A percentile compares a stretch with the other conserved stretches of the same genome.
phyloP scores from a whole-genome alignment of 371 early-diverging fungal genomes.

The Blastocladiella emersonii region DNA sequence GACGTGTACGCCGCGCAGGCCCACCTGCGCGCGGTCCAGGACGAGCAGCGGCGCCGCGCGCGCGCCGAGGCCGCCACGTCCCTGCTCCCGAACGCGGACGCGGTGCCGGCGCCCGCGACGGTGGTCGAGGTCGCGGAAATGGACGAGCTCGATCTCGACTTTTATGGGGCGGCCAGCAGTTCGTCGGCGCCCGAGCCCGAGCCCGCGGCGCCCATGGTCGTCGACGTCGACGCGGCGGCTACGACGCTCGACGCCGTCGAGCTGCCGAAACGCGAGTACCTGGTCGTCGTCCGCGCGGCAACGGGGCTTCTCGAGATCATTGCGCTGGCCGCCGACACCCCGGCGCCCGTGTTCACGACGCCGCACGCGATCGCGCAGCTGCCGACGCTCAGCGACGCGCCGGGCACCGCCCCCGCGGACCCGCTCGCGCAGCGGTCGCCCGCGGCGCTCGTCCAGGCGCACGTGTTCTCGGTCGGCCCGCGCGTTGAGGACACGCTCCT shows the following conservation, averaged over 20 bases:
- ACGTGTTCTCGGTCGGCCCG: background rate
- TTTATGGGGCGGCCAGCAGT: conserved; percentile 44
- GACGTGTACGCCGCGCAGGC: conserved; percentile 7
- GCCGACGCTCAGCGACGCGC: too few relatives aligned
- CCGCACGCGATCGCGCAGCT: background rate
- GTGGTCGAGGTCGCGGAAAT: conserved; percentile 14
- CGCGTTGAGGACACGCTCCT: background rate
- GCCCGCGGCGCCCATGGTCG: background rate
- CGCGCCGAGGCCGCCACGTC: conserved; percentile 10
- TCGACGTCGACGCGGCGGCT: background rate
- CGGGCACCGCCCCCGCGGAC: too few relatives aligned
- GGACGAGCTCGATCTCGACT: conserved; percentile 47
- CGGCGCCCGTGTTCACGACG: background rate
- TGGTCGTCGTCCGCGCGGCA: background rate
- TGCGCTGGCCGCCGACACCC: background rate
- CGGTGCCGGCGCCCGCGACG: too few relatives aligned
- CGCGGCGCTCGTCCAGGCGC: background rate
- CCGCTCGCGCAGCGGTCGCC: background rate
- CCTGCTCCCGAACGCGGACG: background rate
- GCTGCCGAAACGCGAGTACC: background rate
- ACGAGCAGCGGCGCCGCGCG: conserved; percentile 11
- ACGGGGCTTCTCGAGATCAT: background rate
- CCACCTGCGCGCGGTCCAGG: conserved; percentile 6
- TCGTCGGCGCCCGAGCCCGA: too few relatives aligned
- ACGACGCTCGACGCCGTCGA: too few relatives aligned